Evolutionary conservation across 2,329 filamentous ascomycete species (phyloP), one percentile per base, ranked within the genome.

Genomic region (Cladosporium sp.): DNA sequence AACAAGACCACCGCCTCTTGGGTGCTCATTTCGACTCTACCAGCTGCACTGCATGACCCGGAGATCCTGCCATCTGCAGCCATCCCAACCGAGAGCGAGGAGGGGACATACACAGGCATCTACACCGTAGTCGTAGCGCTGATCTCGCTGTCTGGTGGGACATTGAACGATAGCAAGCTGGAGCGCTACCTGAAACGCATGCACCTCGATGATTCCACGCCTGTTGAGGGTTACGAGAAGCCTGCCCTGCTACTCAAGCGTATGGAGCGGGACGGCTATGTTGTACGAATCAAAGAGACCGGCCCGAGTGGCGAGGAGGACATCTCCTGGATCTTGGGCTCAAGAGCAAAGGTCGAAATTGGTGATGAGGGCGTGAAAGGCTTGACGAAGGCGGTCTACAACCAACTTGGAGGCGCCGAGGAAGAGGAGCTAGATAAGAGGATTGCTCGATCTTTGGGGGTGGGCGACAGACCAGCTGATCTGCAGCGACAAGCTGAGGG

Each of bases 281-380:
- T 99, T 2, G 83, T 93, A 39, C 90, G 87, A 69, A 84, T 89
- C 58, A 85, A 88, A 23, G 93, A 97, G 70, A 85, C 79, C 71
- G 88, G 87, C 1, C 68, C 70, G 1, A 49, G 58, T n/a, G 91
- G 91, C 28, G 91, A 96, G 43, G 89, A 94, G 68, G 83, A 86
- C 2, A 83, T 92, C 8, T 93, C 91, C 57, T 99, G 92, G 85
- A 86, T 91, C 64, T 86, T 97, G 16, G 95, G 95, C 1, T 90
- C 92, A 6, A 85, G 95, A 25, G 94, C 91, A 6, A 95, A 91
- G 78, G 84, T 93, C 8, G 95, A 98, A 77, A 86, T 98, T 39
- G 91, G 91, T 0, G 83, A 88, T n/a, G 84, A 88, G 58, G 91
- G 91, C 0, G 90, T 95, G 14, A 86, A 88, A 21, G 88, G 87